Base-by-base conservation (phyloP, 2,329 filamentous ascomycete genomes). In the Colletotrichum sp. region DNA sequence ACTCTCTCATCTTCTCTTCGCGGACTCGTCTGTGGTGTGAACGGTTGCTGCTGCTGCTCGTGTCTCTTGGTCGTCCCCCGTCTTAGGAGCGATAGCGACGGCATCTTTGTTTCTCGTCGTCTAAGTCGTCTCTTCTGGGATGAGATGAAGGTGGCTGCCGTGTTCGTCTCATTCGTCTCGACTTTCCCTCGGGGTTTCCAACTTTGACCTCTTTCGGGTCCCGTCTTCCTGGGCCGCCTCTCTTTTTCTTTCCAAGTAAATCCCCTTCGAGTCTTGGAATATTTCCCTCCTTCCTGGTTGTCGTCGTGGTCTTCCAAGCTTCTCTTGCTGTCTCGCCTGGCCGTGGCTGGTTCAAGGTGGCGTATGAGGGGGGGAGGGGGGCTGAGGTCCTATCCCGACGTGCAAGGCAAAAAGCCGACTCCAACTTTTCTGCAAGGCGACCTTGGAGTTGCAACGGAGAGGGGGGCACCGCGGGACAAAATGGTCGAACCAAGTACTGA, bases 61-160 rank as follows among this genome's bases (percentile, higher is more conserved):
- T 72, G 79, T 55, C 80, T 80, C 69, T 67, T 76, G 49, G 70
- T 49, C 44, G 44, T 65, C 34, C 77, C 76, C 24, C 81, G 81
- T 68, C 81, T 82, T 71, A 82, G 78, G 9, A 82, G 79, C 30
- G 82, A 81, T 52, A 85, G 80, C 21, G 82, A 81, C 52, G 82
- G 83, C 83, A 85, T 85, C 52, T 76, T 75, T 59, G 15, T 55
- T 52, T 30, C 32, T 6, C 6, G 9, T 62, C 26, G 18, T 57
- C 49, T 13, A 12, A 66, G 74, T 76, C 65, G 65, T 34, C 32
- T 36, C 57, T 36, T 15, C 12, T 69, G 59, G 16, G 64, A 36
- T 52, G 65, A 65, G 63, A 68, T 59, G 57, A 68, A 63, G 32
- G 32, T 24, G 57, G 16, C 36, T 18, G 55, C 34, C 57, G 74